Evolutionary conservation across 371 early-diverging fungal species (phyloP).

Genomic region (Smittium culicis): DNA sequence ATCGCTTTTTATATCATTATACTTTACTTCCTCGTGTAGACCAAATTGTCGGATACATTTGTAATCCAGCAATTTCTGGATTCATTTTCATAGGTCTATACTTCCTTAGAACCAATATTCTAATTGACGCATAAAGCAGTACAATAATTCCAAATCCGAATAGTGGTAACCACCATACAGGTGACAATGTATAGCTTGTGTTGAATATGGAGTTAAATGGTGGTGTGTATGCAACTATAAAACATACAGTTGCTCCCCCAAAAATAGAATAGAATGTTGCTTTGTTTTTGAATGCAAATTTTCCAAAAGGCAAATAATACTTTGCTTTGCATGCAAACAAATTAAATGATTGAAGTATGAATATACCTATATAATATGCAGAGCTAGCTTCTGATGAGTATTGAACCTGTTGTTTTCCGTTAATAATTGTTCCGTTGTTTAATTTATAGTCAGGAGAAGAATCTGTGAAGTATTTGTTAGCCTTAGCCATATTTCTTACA

Average conservation of each 20-base stretch:
- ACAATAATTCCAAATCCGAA: constrained; percentile 61
- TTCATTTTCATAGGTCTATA: constrained; percentile 45
- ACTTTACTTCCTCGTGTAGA: constrained; percentile 16
- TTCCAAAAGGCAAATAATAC: constrained; percentile 57
- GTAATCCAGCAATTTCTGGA: constrained; percentile 64
- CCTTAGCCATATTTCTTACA: constrained; percentile 40
- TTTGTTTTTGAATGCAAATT: constrained; percentile 65
- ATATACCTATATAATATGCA: constrained; percentile 48
- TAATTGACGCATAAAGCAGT: constrained; percentile 51
- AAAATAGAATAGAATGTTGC: constrained; percentile 48
- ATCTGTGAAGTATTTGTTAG: constrained; percentile 36
- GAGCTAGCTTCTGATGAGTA: constrained; percentile 56
- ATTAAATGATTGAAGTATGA: constrained; percentile 83
- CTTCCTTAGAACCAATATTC: constrained; percentile 43
- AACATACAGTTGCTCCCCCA: constrained; percentile 44
- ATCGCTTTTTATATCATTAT: neutral
- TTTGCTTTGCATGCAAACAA: constrained; percentile 80
- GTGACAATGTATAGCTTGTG: constrained; percentile 42
- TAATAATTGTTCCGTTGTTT: constrained; percentile 27
- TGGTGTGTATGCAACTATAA: constrained; percentile 66
- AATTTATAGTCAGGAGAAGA: constrained; percentile 34
- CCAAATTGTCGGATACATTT: constrained; percentile 51
- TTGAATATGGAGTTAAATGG: constrained; percentile 58
- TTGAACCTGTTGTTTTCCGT: constrained; percentile 37
- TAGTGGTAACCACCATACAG: constrained; percentile 64